Evolutionary conservation across 2,329 filamentous ascomycete species (phyloP), one percentile per base, ranked within the genome.

Genomic region (Triangularia setosa): DNA sequence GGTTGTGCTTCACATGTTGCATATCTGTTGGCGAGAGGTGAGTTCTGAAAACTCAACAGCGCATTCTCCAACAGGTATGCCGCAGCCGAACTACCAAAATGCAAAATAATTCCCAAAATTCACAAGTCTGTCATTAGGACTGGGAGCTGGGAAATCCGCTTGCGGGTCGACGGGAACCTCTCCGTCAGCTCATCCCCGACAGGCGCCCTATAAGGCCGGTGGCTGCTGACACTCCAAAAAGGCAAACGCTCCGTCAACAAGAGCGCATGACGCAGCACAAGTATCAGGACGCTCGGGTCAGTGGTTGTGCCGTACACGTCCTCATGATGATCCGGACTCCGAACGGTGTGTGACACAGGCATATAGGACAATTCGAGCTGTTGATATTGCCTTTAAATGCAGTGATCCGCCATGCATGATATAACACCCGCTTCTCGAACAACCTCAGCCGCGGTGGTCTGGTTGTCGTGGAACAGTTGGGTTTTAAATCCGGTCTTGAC

Each of bases 81-180:
- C 40, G 40, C 3, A 11, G 8, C 40, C 40, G 40, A 11, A 11
- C 12, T 9, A 48, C 3, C 40, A 44, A 18, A 18, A 21, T 9
- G 9, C n/a, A 12, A 21, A 48, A 40, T 40, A 33, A 1, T 40
- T 12, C 16, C 33, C 6, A 33, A 48, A 48, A 21, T 7, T 9
- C n/a, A 33, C 40, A 5, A 48, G n/a, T 21, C 12, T 21, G n/a
- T 23, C 8, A 21, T 6, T 27, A 21, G 16, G 8, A 4, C 27
- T 58, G 28, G 27, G 23, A 35, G n/a, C 12, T 24, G 28, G 4
- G 24, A n/a, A 30, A 28, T 27, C 54, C 18, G 40, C n/a, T 21
- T 11, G 48, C 64, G 66, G 64, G 62, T 63, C 64, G 64, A 59
- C 66, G 64, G 66, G 58, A 60, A 64, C 30, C 35, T n/a, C 64